phyloP scores from a whole-genome alignment of 192 early-diverging fungal genomes.

The Borealophlyctis nickersoniae region DNA sequence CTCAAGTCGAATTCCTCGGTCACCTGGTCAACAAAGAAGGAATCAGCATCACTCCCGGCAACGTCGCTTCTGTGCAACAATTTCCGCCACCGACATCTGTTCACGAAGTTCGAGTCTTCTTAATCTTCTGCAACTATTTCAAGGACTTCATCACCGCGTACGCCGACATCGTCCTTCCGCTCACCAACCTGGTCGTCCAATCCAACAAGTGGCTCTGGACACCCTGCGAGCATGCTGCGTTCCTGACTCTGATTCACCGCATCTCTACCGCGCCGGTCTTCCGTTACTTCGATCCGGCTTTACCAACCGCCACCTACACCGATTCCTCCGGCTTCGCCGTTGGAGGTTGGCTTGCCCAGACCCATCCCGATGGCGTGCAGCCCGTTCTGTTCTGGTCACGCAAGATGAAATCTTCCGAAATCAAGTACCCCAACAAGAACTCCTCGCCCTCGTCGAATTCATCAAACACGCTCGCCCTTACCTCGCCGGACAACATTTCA shows the following conservation, averaged over 20 bases:
- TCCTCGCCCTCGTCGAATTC: slow-evolving; percentile 18
- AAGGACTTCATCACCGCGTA: slow-evolving; percentile 8
- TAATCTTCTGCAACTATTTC: slow-evolving; percentile 1
- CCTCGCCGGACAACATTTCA: neutral
- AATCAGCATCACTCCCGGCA: slow-evolving; percentile 26
- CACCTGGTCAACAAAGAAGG: slow-evolving; percentile 37
- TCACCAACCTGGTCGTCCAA: slow-evolving; percentile 5
- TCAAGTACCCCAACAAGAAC: slow-evolving; percentile 19
- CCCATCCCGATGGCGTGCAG: too few relatives aligned
- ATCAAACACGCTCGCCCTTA: neutral
- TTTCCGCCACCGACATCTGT: slow-evolving; percentile 19
- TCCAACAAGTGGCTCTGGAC: too few relatives aligned
- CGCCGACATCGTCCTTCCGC: slow-evolving; percentile 13
- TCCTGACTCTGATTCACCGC: neutral
- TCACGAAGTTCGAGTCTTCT: slow-evolving; percentile 5
- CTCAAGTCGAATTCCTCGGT: slow-evolving; percentile 32
- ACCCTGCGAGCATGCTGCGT: slow-evolving; percentile 14
- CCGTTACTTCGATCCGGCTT: slow-evolving; percentile 1
- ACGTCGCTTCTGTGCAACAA: slow-evolving; percentile 24
- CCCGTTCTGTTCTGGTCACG: slow-evolving; percentile 15
- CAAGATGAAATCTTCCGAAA: slow-evolving; percentile 14
- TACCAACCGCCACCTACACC: neutral
- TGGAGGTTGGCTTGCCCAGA: slow-evolving; percentile 1
- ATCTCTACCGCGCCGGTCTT: slow-evolving; percentile 17
- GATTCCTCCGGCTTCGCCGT: slow-evolving; percentile 12